Percentiles rank a stretch among this genome's conserved stretches.
These are phyloP conservation scores for Taphrina betulina DNA, from an alignment of 1,139 yeast species.

Conservation along the genomic window DNA sequence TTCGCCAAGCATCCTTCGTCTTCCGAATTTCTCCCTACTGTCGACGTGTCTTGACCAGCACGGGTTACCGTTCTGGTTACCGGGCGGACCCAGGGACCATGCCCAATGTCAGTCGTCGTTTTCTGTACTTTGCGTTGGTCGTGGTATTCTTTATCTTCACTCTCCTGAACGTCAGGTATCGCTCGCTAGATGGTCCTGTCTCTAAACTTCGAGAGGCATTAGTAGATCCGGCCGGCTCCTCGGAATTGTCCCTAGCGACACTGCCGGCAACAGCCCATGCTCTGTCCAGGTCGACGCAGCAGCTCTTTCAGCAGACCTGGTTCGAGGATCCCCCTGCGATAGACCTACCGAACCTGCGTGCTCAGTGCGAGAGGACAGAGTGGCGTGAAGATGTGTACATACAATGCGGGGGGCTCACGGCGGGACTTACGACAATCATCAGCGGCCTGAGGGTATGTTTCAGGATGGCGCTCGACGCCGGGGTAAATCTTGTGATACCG, in stretches of 20 bases:
- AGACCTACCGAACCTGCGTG: not conserved
- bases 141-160: too few species aligned
- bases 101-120: too few species aligned
- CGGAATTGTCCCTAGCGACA: not conserved
- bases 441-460: constrained; percentile 1
- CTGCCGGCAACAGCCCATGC: not conserved
- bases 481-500: constrained; percentile 1
- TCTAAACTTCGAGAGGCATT: not conserved
- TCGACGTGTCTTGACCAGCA: too few species aligned
- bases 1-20: too few species aligned
- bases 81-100: too few species aligned
- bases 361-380: not conserved
- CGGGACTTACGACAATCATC: constrained; percentile 8
- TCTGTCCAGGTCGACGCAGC: not conserved
- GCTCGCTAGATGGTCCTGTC: too few species aligned
- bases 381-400: constrained; percentile 7
- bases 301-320: not conserved
- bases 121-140: too few species aligned
- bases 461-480: constrained; percentile 11
- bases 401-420: not conserved
- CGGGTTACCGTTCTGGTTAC: too few species aligned
- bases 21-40: too few species aligned
- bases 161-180: too few species aligned
- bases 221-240: not conserved
- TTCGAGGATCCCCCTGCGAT: not conserved